Percentiles rank a stretch among this genome's conserved stretches.
phyloP scores from a whole-genome alignment of 2,329 filamentous ascomycete genomes.

The Pestalotiopsis sp. region DNA sequence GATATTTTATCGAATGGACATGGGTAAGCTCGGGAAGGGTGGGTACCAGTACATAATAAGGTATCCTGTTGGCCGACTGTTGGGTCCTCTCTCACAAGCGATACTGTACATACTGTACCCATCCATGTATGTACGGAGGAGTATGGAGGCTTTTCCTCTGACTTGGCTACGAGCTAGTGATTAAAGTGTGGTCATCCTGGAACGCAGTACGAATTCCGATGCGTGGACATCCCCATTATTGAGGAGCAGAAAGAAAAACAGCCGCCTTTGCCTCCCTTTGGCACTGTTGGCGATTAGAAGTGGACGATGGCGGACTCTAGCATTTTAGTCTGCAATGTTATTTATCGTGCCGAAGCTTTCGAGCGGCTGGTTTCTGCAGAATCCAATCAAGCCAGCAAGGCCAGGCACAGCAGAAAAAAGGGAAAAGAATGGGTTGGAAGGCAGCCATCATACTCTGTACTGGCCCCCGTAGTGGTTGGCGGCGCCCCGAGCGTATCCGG shows the following conservation, averaged over 20 bases:
- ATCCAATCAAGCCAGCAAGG: neutral
- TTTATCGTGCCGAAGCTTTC: neutral
- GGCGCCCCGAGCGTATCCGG: neutral
- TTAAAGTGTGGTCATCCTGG: neutral
- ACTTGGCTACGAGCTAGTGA: neutral
- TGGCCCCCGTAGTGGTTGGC: neutral
- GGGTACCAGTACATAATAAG: neutral
- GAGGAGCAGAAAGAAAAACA: neutral
- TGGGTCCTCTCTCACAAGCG: neutral
- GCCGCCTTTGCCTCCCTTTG: neutral
- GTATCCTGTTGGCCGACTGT: neutral
- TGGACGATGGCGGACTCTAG: neutral
- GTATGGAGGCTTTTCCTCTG: neutral
- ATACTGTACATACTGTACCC: neutral
- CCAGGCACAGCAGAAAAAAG: neutral
- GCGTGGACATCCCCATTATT: neutral
- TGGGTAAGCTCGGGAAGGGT: neutral
- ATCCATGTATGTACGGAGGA: neutral
- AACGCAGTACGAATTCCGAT: neutral
- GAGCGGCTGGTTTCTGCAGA: neutral
- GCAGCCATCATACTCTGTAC: neutral
- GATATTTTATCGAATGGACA: conserved; percentile 13
- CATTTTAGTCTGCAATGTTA: neutral
- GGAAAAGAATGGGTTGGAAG: neutral
- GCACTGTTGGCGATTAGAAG: neutral